Base-by-base conservation (phyloP, 768 basidiomycete genomes). In the Leccinum rimulosum region DNA sequence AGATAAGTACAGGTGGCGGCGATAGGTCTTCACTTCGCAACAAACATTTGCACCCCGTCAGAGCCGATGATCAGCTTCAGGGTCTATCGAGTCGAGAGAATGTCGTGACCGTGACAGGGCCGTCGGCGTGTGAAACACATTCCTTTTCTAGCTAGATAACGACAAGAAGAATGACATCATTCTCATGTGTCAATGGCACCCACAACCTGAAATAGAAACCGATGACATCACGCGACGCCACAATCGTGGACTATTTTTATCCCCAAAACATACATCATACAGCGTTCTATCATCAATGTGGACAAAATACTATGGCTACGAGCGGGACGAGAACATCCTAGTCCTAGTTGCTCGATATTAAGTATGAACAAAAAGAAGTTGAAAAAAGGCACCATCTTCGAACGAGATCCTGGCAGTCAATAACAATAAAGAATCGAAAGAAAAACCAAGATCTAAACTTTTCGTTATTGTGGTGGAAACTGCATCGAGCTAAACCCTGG, bases 261-360 rank as follows among this genome's bases (percentile, higher is more conserved):
- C 43, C n/a, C n/a, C 8, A 7, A 57, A 4, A 33, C 73, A 36
- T 66, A 80, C 80, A 17, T 73, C 76, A 12, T 78, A 70, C 40
- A 17, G 38, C 19, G 15, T 15, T 17, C 27, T 11, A 15, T 56
- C 50, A 22, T 47, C 31, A 36, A 36, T 7, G 4, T 14, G 36
- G 36, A 36, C 36, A 36, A 17, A 17, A 22, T n/a, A 47, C 25
- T 25, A 25, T 25, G 47, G 25, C 25, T 15, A 22, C 22, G 17
- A 10, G 45, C 7, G 27, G 8, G 28, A 50, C 3, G 17, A 30
- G 19, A 15, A 27, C 47, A 48, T 48, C n/a, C 45, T 8, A 48
- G 10, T 48, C 25, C 45, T 8, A 48, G 10, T 48, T 14, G 19
- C 47, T 6, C 47, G 25, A 27, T 27, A 35, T 55, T 51, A 56